These are phyloP conservation scores for Fusarium succisae DNA, from an alignment of 2,329 filamentous ascomycete genomes.

Conservation along the genomic window DNA sequence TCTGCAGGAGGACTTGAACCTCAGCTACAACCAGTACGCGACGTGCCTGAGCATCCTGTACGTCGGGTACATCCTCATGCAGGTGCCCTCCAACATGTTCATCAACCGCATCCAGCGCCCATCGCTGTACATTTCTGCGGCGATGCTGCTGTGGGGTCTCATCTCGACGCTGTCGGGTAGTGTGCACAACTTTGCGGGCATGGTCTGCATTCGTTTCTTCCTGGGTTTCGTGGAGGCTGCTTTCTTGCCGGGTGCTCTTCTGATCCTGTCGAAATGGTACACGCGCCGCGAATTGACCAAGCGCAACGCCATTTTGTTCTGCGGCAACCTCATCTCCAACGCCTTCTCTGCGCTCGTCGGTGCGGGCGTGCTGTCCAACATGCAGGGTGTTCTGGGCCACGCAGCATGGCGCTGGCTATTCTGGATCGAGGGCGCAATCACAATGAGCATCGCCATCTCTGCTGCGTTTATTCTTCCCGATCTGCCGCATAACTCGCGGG, in stretches of 20 bases:
- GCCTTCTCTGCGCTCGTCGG: constrained; percentile 68
- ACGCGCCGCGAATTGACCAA: constrained; percentile 66
- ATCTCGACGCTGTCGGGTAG: constrained; percentile 66
- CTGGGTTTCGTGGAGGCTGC: constrained; percentile 71
- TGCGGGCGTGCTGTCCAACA: constrained; percentile 66
- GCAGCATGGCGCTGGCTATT: constrained; percentile 71
- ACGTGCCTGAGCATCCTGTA: constrained; percentile 72
- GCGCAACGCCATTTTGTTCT: constrained; percentile 67
- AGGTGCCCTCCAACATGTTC: constrained; percentile 67
- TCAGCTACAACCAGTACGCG: constrained; percentile 68
- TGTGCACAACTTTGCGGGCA: constrained; percentile 60
- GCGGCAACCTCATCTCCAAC: constrained; percentile 67
- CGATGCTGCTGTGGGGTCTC: constrained; percentile 69
- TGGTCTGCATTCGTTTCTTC: constrained; percentile 67
- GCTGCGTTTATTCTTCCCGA: constrained; percentile 63
- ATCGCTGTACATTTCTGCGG: constrained; percentile 59
- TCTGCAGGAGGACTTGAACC: constrained; percentile 67
- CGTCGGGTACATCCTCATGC: constrained; percentile 73
- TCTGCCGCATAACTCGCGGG: constrained; percentile 63
- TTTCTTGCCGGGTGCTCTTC: constrained; percentile 70
- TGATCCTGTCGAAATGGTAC: constrained; percentile 74
- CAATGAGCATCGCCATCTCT: constrained; percentile 58
- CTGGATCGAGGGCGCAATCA: constrained; percentile 65
- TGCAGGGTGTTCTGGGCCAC: constrained; percentile 64
- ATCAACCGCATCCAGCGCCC: constrained; percentile 64